Evolutionary conservation across 441 rosid genomes (phyloP).

Genomic region (Adansonia grandidieri): DNA sequence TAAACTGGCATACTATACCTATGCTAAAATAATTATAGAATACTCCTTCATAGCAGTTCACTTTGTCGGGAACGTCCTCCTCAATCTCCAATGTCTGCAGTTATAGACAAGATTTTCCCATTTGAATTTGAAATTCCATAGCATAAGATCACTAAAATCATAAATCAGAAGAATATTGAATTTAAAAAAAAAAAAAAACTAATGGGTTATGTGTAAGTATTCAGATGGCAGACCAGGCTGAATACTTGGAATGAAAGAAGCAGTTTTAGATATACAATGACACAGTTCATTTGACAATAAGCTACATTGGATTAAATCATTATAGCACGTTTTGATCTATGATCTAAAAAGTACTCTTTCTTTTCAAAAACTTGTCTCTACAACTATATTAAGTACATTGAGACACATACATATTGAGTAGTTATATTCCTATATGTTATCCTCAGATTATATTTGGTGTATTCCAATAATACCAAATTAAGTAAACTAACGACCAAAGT

Average conservation of each 20-base stretch:
- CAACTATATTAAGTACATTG: background rate
- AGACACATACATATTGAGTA: background rate
- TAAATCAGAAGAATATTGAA: background rate
- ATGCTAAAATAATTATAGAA: slow-evolving; percentile 93
- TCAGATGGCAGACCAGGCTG: background rate
- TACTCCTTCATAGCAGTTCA: slow-evolving; percentile 72
- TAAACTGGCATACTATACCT: slow-evolving; percentile 51
- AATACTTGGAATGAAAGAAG: background rate
- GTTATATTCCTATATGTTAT: background rate
- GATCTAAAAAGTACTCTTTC: background rate
- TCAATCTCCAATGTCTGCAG: slow-evolving; percentile 64
- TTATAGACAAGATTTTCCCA: slow-evolving; percentile 17
- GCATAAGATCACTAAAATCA: slow-evolving; percentile 5
- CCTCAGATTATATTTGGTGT: background rate
- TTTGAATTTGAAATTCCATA: slow-evolving; percentile 24
- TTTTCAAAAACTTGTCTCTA: background rate
- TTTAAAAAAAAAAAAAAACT: background rate
- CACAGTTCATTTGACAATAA: background rate
- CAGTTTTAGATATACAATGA: background rate
- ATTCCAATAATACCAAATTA: background rate
- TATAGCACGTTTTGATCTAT: background rate
- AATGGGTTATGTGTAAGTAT: background rate
- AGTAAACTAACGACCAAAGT: background rate
- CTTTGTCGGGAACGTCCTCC: slow-evolving; percentile 62
- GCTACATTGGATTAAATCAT: background rate